These are phyloP conservation scores for Citeromyces matritensis DNA, from an alignment of 805 yeast species.

Conservation along the genomic window DNA sequence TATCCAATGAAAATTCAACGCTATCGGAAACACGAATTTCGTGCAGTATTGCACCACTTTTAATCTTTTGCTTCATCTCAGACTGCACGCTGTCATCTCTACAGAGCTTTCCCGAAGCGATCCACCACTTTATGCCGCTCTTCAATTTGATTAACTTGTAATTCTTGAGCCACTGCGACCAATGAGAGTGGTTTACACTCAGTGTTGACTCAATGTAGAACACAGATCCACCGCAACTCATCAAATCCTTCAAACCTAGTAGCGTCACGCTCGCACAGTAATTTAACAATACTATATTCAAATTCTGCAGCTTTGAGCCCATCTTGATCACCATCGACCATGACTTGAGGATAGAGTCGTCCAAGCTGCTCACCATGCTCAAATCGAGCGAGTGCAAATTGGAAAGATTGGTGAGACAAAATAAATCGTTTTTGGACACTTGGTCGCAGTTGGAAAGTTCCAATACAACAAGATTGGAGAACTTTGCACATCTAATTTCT, in stretches of 20 bases:
- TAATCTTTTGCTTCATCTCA: too few relatives aligned
- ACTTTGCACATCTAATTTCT: not conserved
- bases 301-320: conserved; percentile 8
- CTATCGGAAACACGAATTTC: too few relatives aligned
- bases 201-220: not conserved
- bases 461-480: conserved; percentile 7
- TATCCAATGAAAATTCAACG: too few relatives aligned
- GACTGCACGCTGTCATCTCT: too few relatives aligned
- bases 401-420: conserved; percentile 3
- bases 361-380: conserved; percentile 3
- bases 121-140: too few relatives aligned
- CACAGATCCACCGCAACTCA: not conserved
- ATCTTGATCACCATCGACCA: conserved; percentile 12
- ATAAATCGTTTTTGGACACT: not conserved
- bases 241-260: not conserved
- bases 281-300: conserved; percentile 7
- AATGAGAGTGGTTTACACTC: not conserved
- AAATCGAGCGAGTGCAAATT: conserved; percentile 3
- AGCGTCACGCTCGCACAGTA: not conserved
- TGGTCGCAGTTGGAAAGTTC: conserved; percentile 6
- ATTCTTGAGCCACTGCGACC: too few relatives aligned
- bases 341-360: conserved; percentile 8
- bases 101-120: too few relatives aligned
- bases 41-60: too few relatives aligned
- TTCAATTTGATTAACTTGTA: too few relatives aligned